Base-by-base conservation (phyloP, 192 early-diverging fungal genomes). In the Spinellus fusiger region DNA sequence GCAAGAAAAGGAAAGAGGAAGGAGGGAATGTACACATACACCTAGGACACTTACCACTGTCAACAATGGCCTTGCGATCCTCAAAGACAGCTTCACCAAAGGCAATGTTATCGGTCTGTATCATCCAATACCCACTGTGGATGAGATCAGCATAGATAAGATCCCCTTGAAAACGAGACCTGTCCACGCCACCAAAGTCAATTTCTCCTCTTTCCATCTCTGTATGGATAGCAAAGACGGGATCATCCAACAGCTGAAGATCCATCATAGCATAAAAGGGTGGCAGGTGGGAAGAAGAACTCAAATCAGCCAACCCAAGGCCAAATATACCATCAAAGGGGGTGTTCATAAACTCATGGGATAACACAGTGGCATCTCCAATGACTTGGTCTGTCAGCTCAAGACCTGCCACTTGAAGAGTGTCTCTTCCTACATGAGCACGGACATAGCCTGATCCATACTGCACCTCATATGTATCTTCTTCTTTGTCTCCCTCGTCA, bases 91-190 rank as follows among this genome's bases (percentile, higher is more conserved):
- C 22, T 7, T 66, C 48, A 22, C 62, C 68, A 37, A 73, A 67
- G 9, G 63, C 56, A 32, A 73, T 52, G 1, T 67, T 56, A 12
- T 79, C 69, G 26, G 71, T 64, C 15, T 66, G 47, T 10, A 79
- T 46, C 32, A 65, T 66, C 85, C 86, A 86, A 68, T 85, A 88
- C 27, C 77, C 77, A 10, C 76, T 54, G 29, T 76, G 75, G 15
- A 71, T 83, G 7, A 80, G 65, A 15, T 70, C 71, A 56, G 70
- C 74, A 65, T 80, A 84, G 23, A 65, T 53, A 15, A 84, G 61
- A 15, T 82, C 75, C 31, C 79, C 80, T 56, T 73, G 67, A 64
- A 76, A 79, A 16, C 72, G 73, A 35, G 73, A 62, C 58, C 59
- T 59, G 63, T 82, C 80, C 37, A 80, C 77, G 1, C 71, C 79